Evolutionary conservation across 2,329 filamentous ascomycete genomes (phyloP), one percentile per base, ranked within the genome.

Genomic region (Peltaster fructicola): DNA sequence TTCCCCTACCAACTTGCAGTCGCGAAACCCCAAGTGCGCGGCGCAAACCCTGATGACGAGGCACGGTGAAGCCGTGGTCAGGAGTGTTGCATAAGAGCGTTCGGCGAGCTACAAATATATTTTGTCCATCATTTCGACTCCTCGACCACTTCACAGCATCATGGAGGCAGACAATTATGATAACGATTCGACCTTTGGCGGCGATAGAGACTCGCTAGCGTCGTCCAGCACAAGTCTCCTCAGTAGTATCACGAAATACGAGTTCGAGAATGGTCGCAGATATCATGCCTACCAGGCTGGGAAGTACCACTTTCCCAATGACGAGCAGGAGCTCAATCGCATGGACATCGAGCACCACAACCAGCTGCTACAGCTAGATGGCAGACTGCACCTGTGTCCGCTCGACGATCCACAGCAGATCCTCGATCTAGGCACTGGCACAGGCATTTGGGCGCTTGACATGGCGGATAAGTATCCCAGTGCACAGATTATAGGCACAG

Each of bases 371-470:
- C 29, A 24, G 12, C 25, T 37, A 13, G 25, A 30, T 6, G 29
- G 34, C 22, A 26, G 28, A 13, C 34, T 27, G 16, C 35, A 22
- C 20, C 20, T 35, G 23, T 11, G 32, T 25, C 24, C 36, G 25
- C 8, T 35, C 14, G 11, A 27, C 4, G 12, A 30, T n/a, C 34
- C 35, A 2, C 31, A 29, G 8, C 16, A 19, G 3, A 20, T 33
- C 11, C 30, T 38, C 11, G 34, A 38, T 15, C 24, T 36, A 7
- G 35, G 35, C 11, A 34, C 31, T 10, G 40, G 40, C 5, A 41
- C 40, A 6, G 40, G 38, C 11, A 44, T 43, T 26, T 44, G 41
- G 41, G 37, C 37, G 3, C 41, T 44, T 23, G 51, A 57, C 21
- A 51, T 42, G 9, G 40, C 36, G 15, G 43, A 46, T 22, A 24